Evolutionary conservation across 2,329 filamentous ascomycete species (phyloP).

Genomic region (Phaeosphaeriaceae sp.): DNA sequence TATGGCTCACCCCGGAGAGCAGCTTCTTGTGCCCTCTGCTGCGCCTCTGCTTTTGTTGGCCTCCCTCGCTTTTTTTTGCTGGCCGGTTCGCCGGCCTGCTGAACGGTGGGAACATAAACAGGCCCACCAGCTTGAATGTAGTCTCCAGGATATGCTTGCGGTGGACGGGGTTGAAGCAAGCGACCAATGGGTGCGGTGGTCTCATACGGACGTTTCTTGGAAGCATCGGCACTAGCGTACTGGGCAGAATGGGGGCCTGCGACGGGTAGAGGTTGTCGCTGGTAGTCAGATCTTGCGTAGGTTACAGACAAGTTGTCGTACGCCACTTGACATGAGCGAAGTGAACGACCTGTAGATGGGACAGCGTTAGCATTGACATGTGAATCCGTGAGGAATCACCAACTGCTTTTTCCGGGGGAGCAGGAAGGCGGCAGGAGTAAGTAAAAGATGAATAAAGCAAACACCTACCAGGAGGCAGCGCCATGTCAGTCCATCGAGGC

Average conservation of each 20-base stretch:
- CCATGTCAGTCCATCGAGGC: slow-evolving; percentile 57
- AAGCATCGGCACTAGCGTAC: slow-evolving; percentile 40
- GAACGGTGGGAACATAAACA: slow-evolving; percentile 36
- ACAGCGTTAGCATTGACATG: slow-evolving; percentile 13
- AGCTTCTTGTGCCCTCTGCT: slow-evolving; percentile 52
- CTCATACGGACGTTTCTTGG: slow-evolving; percentile 47
- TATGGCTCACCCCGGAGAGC: slow-evolving; percentile 49
- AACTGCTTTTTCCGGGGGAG: too few species aligned
- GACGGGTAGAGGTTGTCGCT: slow-evolving; percentile 36
- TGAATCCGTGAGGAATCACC: not conserved
- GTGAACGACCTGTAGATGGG: slow-evolving; percentile 39
- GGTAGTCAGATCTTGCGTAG: slow-evolving; percentile 34
- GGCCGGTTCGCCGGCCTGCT: slow-evolving; percentile 42
- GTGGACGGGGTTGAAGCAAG: slow-evolving; percentile 54
- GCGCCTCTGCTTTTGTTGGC: slow-evolving; percentile 56
- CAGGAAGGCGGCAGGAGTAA: not conserved
- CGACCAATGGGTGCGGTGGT: slow-evolving; percentile 45
- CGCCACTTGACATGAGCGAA: slow-evolving; percentile 46
- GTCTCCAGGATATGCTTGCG: slow-evolving; percentile 43
- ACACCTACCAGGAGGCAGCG: slow-evolving; percentile 57
- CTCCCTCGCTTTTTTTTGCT: slow-evolving; percentile 57
- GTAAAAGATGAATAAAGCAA: slow-evolving; percentile 2
- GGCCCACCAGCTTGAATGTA: slow-evolving; percentile 34
- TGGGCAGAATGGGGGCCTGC: slow-evolving; percentile 26
- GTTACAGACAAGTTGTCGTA: slow-evolving; percentile 38